A percentile compares a stretch with the other conserved stretches of the same genome.
These are phyloP conservation scores for Combretum micranthum DNA, from an alignment of 345 rosid genomes.

Conservation along the genomic window DNA sequence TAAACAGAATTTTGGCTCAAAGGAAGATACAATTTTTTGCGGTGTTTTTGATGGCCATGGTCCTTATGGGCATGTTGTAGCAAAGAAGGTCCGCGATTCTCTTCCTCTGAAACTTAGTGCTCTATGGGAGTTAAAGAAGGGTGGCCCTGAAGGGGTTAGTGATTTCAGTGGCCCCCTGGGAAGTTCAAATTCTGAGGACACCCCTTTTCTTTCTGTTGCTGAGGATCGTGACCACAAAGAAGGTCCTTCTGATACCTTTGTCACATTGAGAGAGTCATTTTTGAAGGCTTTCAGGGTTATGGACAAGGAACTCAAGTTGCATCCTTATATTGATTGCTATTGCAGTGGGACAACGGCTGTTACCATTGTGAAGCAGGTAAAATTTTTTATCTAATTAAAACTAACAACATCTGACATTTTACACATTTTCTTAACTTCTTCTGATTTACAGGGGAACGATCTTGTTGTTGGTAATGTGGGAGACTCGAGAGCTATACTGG, in stretches of 20 bases:
- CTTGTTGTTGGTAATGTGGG: slow-evolving; percentile 39
- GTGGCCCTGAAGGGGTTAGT: slow-evolving; percentile 42
- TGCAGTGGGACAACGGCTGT: slow-evolving; percentile 99
- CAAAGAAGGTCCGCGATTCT: slow-evolving; percentile 85
- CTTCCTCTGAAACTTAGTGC: slow-evolving; percentile 83
- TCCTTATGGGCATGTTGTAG: slow-evolving; percentile 96
- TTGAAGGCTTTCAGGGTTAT: slow-evolving; percentile 84
- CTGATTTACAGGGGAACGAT: slow-evolving; percentile 19
- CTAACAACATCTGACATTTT: neutral
- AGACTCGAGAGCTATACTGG: slow-evolving; percentile 44
- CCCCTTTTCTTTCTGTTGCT: slow-evolving; percentile 50
- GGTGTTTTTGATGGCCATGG: slow-evolving; percentile 99
- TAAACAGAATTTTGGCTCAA: slow-evolving; percentile 70
- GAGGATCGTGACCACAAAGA: slow-evolving; percentile 49
- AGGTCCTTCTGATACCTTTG: slow-evolving; percentile 47
- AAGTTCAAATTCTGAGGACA: slow-evolving; percentile 49
- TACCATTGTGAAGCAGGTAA: slow-evolving; percentile 30
- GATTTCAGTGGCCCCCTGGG: slow-evolving; percentile 38
- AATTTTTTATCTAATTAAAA: neutral
- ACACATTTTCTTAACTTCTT: neutral
- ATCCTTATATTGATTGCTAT: slow-evolving; percentile 67
- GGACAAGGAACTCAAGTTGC: slow-evolving; percentile 88
- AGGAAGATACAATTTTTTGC: slow-evolving; percentile 80
- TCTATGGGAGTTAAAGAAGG: slow-evolving; percentile 61
- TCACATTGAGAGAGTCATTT: slow-evolving; percentile 68